Base-by-base conservation (phyloP, 2,329 filamentous ascomycete genomes). In the Nemania sp. region DNA sequence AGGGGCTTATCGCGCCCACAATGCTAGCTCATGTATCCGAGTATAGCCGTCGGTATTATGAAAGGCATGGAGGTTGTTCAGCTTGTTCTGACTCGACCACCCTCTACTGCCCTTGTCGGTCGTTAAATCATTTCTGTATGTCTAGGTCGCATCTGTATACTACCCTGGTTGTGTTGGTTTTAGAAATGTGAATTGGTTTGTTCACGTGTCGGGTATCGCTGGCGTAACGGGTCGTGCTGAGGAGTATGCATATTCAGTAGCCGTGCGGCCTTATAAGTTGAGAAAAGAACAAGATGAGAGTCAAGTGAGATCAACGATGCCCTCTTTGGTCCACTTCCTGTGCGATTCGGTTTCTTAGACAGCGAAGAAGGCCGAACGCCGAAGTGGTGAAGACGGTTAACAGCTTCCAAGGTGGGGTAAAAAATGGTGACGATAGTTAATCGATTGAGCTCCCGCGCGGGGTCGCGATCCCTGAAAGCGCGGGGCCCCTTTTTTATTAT, bases 91-190 rank as follows among this genome's bases (percentile, higher is more conserved):
- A 7, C 25, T 29, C 4, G 20, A 50, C 11, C 11, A 17, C 13
- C 25, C 13, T n/a, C 18, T 57, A 17, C 25, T 49, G 2, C 43
- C 39, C 37, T 20, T 6, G 42, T 47, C 56, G 20, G 20, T 59
- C 59, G 32, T 40, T 57, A 20, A 53, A 32, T 37, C 18, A 39
- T 64, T 53, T 48, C 54, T 62, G 54, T 64, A 62, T 64, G 55
- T 64, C 34, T 57, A 59, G 4, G 25, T 29, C 25, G 25, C 11
- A 42, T 4, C 12, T 64, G 62, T 64, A 62, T 12, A 62, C 5
- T 64, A 61, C 25, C 5, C 29, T 37, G 12, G 39, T 47, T 39
- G 1, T 21, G 6, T 21, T 48, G 42, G 32, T 29, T 25, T 48
- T 34, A 11, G 25, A 3, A 25, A 34, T 35, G 29, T 5, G 37